A percentile compares a stretch with the other conserved stretches of the same genome.
Evolutionary conservation across 371 early-diverging fungal genomes (phyloP).

Genomic region (Apophysomyces variabilis): DNA sequence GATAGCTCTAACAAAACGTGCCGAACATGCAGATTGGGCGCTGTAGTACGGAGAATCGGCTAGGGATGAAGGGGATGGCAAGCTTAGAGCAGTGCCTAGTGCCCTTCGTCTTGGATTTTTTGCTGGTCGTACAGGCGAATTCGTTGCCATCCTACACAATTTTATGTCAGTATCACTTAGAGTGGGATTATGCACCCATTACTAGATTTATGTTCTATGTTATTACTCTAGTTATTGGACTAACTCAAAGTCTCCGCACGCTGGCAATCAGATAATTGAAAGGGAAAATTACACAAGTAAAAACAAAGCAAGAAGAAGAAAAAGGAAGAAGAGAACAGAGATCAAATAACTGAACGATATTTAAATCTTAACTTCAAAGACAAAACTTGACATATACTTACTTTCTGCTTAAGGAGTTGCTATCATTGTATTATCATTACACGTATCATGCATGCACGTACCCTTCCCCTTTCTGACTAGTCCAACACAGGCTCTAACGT

Average conservation of each 20-base stretch:
- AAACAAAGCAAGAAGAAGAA: not conserved
- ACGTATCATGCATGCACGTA: constrained; percentile 6
- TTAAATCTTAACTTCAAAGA: not conserved
- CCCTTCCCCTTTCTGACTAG: constrained; percentile 15
- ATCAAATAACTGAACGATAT: not conserved
- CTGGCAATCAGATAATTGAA: no score
- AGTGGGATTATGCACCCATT: not conserved
- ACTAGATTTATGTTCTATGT: not conserved
- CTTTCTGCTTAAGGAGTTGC: constrained; percentile 7
- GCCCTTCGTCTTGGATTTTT: constrained; percentile 53
- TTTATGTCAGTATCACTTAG: not conserved
- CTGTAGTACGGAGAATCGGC: constrained; percentile 3
- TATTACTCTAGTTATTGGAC: not conserved
- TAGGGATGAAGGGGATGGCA: constrained; percentile 53
- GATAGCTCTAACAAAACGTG: constrained; percentile 56
- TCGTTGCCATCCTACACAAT: not conserved
- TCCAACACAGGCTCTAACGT: constrained; percentile 2
- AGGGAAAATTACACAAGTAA: not conserved
- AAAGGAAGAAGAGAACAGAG: not conserved
- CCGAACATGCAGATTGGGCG: not conserved
- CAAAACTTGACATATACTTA: not conserved
- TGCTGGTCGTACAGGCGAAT: constrained; percentile 4
- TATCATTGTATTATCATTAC: constrained; percentile 10
- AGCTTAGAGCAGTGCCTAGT: constrained; percentile 56
- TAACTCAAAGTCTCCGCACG: not conserved